Conservation (phyloP, 2,329 filamentous ascomycete species). For the Penicillium sp. region DNA sequence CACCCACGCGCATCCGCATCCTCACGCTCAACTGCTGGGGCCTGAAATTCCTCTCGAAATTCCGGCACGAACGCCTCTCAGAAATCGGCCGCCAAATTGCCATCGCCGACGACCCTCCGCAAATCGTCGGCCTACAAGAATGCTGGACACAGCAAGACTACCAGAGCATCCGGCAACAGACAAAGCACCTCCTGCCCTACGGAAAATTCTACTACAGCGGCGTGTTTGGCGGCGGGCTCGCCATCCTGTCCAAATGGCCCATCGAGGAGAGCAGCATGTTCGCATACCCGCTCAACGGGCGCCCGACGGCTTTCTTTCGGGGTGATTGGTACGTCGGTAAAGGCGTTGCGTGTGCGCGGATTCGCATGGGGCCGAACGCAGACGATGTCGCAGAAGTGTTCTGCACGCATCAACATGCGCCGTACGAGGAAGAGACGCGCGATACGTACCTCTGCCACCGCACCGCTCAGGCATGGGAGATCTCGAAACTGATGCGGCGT, state of each 20-base stretch:
- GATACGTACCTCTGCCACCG: slow-evolving; percentile 89
- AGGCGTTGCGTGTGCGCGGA: slow-evolving; percentile 78
- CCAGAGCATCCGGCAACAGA: slow-evolving; percentile 68
- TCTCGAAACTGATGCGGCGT: slow-evolving; percentile 79
- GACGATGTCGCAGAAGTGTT: slow-evolving; percentile 81
- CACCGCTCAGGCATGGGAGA: slow-evolving; percentile 90
- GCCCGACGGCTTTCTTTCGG: slow-evolving; percentile 87
- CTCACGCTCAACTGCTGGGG: slow-evolving; percentile 97
- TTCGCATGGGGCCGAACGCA: slow-evolving; percentile 63
- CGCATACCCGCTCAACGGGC: slow-evolving; percentile 83
- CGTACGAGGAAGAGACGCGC: slow-evolving; percentile 73
- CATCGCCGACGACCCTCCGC: slow-evolving; percentile 61
- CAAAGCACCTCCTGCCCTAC: slow-evolving; percentile 71
- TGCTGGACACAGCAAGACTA: slow-evolving; percentile 90
- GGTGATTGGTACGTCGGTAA: slow-evolving; percentile 98
- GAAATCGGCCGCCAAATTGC: slow-evolving; percentile 83
- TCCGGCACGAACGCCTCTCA: slow-evolving; percentile 70
- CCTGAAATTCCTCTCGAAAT: slow-evolving; percentile 76
- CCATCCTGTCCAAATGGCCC: slow-evolving; percentile 86
- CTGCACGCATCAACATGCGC: slow-evolving; percentile 86
- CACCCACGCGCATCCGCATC: slow-evolving; percentile 64
- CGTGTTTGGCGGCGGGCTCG: slow-evolving; percentile 83
- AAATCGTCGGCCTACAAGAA: slow-evolving; percentile 92
- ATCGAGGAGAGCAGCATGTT: slow-evolving; percentile 86
- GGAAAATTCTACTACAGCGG: slow-evolving; percentile 92